Evolutionary conservation across 1,284 basidiomycete genomes (phyloP).

Genomic region (Boletus chippewaensis): DNA sequence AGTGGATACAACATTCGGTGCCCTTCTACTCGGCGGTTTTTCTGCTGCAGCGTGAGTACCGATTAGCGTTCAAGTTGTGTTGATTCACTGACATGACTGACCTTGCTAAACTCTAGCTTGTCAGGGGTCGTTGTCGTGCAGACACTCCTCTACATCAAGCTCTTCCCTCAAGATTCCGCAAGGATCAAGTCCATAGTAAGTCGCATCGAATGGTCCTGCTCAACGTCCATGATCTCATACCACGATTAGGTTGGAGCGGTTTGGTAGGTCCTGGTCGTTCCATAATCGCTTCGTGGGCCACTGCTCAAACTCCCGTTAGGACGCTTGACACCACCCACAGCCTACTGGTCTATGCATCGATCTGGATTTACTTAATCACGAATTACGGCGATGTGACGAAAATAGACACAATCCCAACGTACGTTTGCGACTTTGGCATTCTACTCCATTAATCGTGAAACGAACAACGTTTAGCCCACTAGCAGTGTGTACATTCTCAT

Average conservation of each 20-base stretch:
- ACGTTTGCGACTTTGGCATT: neutral
- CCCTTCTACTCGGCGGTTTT: slow-evolving; percentile 40
- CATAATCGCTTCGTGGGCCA: neutral
- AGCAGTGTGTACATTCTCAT: slow-evolving; percentile 32
- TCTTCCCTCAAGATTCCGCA: slow-evolving; percentile 35
- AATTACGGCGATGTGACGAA: slow-evolving; percentile 23
- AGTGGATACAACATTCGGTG: slow-evolving; percentile 34
- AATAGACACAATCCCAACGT: slow-evolving; percentile 27
- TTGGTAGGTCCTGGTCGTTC: slow-evolving; percentile 17
- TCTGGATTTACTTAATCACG: slow-evolving; percentile 29
- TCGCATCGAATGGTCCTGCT: slow-evolving; percentile 6
- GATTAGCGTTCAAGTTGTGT: neutral
- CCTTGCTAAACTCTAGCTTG: slow-evolving; percentile 28
- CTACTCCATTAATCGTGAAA: neutral
- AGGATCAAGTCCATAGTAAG: slow-evolving; percentile 35
- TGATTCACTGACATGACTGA: neutral
- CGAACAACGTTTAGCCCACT: slow-evolving; percentile 32
- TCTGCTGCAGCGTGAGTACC: slow-evolving; percentile 34
- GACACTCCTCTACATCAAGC: slow-evolving; percentile 38
- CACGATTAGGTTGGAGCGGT: slow-evolving; percentile 23
- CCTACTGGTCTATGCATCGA: slow-evolving; percentile 23
- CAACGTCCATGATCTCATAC: neutral
- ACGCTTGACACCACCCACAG: slow-evolving; percentile 26
- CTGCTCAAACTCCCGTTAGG: slow-evolving; percentile 17
- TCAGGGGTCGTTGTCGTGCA: slow-evolving; percentile 42